Evolutionary conservation across 331 rosid genomes (phyloP), one percentile per base, ranked within the genome.

Genomic region (Quercus tomentella): DNA sequence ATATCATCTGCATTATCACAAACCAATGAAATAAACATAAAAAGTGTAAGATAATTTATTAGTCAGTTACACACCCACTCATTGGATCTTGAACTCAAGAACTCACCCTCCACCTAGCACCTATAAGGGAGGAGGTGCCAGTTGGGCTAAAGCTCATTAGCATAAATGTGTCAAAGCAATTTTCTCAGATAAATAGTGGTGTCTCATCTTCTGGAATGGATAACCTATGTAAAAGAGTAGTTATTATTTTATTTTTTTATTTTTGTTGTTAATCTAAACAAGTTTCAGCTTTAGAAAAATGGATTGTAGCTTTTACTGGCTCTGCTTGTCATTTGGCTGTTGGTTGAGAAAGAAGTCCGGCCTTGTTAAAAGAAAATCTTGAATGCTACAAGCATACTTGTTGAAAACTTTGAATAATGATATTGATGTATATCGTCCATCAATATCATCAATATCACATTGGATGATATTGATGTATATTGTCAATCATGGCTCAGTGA

Each of bases 311-410:
- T 49, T 31, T n/a, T 23, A 20, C 22, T 67, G 45, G 51, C 52
- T 66, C 51, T 67, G 26, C 26, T 10, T 67, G 26, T 33, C 52
- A 28, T 6, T 67, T 9, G 51, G 25, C 66, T n/a, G 51, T n/a
- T 35, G 17, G 72, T 1, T 33, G 8, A 33, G 72, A 63, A 63
- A 26, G 70, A 28, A 67, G n/a, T 67, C 3, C 4, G 2, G 17
- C 18, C 4, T 45, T 56, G 71, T 73, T 86, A 66, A 35, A 30
- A 28, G 70, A 79, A 76, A 72, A 35, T 71, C 68, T 52, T 45
- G 67, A 65, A 41, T 65, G 70, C 33, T 4, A 25, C 2, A 31
- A 65, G 21, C 72, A 7, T 67, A 1, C 26, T 9, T 8, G 72
- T 1, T 33, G 52, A 18, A 31, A 11, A 67, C 72, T 35, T n/a